Conservation (phyloP, 2,329 filamentous ascomycete species). For the Fusarium sp. region DNA sequence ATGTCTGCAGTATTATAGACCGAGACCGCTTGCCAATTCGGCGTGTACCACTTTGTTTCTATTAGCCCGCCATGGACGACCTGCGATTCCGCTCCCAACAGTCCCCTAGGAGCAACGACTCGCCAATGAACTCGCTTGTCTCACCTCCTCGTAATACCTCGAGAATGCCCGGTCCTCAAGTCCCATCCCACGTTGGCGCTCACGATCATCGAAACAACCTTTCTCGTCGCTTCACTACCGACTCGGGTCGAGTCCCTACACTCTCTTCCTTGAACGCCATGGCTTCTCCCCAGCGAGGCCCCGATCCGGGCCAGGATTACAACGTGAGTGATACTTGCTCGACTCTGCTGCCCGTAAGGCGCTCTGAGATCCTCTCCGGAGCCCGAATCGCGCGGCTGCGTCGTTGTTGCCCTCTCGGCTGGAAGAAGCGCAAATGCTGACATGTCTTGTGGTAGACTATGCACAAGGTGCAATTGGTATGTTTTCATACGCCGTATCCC, state of each 20-base stretch:
- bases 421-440: conserved; percentile 35
- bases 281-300: conserved; percentile 61
- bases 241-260: conserved; percentile 85
- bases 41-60: conserved; percentile 56
- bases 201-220: conserved; percentile 81
- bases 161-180: conserved; percentile 69
- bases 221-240: conserved; percentile 93
- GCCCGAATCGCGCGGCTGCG: conserved; percentile 25
- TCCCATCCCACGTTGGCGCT: conserved; percentile 52
- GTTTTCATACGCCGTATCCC: conserved; percentile 47
- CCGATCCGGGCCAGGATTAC: conserved; percentile 63
- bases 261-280: conserved; percentile 65
- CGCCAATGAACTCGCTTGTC: conserved; percentile 78
- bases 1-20: conserved; percentile 52
- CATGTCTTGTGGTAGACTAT: conserved; percentile 61
- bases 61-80: conserved; percentile 73
- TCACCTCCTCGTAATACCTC: conserved; percentile 78
- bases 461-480: conserved; percentile 83
- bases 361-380: background rate
- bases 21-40: conserved; percentile 51
- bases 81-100: conserved; percentile 82
- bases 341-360: conserved; percentile 5
- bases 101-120: conserved; percentile 78
- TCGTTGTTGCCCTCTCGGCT: background rate
- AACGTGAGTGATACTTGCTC: conserved; percentile 49